Base-by-base conservation (phyloP, 805 yeast genomes). In the Ogataea sp. region DNA sequence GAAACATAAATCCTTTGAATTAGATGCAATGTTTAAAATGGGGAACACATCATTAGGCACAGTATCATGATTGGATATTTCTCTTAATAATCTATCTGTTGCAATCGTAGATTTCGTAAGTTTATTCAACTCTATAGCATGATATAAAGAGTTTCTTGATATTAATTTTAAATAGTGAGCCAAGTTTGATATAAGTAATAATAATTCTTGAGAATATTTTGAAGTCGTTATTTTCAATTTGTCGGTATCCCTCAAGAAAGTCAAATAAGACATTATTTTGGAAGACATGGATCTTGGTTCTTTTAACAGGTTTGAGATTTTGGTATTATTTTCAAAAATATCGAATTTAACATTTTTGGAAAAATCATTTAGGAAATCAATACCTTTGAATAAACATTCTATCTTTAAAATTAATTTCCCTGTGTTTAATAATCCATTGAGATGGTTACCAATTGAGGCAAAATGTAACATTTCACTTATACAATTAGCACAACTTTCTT, bases 81-180 rank as follows among this genome's bases (percentile, higher is more conserved):
- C 74, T 32, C 68, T 60, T 38, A 90, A 60, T 50, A 83, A 86
- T 34, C 64, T 64, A 39, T 83, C 80, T 26, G 84, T 64, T 1
- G 87, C 83, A 30, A 61, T 65, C 0, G 81, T 72, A 8, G 83
- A 71, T 25, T 74, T 75, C 7, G 73, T 65, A 3, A 68, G 51
- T 47, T 73, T 75, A 56, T 84, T 83, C 40, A 72, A 66, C 40
- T 73, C 79, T n/a, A 93, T 65, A 0, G 96, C 85, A 47, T 79
- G 78, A 42, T 78, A 73, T 32, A 93, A 70, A 0, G 96, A 93
- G 52, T 78, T 77, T 45, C 97, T 68, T 4, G 90, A 83, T 18
- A 93, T 65, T 6, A 90, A 68, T 58, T 93, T 93, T 51, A 93
- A 67, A 59, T 88, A 90, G 56, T 93, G 97, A 0, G 98, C 97